Conservation (phyloP, 352 stramenopile species). For the Phytopythium oedochilum region DNA sequence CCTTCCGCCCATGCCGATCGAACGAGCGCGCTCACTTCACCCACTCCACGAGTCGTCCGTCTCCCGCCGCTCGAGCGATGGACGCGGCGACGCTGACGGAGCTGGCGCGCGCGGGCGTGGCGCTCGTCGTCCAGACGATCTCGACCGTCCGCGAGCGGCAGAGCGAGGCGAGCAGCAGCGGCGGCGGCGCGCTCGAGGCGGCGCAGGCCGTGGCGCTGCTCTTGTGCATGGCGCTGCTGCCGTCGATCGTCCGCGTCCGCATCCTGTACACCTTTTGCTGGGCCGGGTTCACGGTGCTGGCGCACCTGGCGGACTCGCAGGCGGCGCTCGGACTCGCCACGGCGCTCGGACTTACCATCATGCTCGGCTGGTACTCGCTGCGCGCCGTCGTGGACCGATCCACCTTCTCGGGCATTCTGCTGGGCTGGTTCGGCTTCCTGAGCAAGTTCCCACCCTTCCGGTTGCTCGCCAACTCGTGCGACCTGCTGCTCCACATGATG, state of each 20-base stretch:
- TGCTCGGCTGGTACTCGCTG: slow-evolving; percentile 55
- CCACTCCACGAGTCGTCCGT: too few species aligned
- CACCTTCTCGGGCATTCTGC: slow-evolving; percentile 42
- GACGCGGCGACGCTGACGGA: slow-evolving; percentile 17
- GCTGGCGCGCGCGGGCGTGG: slow-evolving; percentile 14
- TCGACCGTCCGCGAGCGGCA: slow-evolving; percentile 18
- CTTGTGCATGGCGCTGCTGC: slow-evolving; percentile 30
- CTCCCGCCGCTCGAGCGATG: too few species aligned
- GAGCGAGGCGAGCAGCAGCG: slow-evolving; percentile 7
- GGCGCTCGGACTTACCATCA: slow-evolving; percentile 40
- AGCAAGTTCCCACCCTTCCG: slow-evolving; percentile 29
- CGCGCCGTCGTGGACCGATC: slow-evolving; percentile 29
- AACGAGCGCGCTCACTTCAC: too few species aligned
- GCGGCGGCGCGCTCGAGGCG: slow-evolving; percentile 11
- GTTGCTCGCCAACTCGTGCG: slow-evolving; percentile 29
- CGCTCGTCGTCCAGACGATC: slow-evolving; percentile 27
- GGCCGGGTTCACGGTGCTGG: slow-evolving; percentile 28
- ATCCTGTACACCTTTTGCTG: slow-evolving; percentile 49
- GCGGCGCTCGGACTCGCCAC: slow-evolving; percentile 36
- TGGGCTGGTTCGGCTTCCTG: slow-evolving; percentile 42
- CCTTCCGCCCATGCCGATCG: too few species aligned
- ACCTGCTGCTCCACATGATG: slow-evolving; percentile 38
- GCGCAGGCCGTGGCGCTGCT: slow-evolving; percentile 27
- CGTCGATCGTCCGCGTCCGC: slow-evolving; percentile 25
- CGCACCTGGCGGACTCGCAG: slow-evolving; percentile 25